Evolutionary conservation across 352 stramenopile species (phyloP).

Genomic region (Globisporangium rhizosaccharum): DNA sequence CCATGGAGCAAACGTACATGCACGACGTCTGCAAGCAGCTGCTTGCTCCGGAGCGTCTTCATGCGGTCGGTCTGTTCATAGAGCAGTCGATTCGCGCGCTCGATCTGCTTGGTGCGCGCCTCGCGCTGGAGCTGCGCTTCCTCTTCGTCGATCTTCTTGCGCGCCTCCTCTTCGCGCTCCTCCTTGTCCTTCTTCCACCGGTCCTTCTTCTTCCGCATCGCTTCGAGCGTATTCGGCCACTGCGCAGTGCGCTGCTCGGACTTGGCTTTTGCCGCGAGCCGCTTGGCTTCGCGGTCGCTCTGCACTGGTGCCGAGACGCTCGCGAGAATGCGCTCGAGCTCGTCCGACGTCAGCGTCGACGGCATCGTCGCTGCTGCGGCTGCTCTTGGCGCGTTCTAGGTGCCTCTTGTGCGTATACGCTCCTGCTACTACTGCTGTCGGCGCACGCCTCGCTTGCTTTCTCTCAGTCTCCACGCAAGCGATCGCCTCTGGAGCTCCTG

Average conservation of each 20-base stretch:
- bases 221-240: conserved; percentile 92
- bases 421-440: neutral
- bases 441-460: neutral
- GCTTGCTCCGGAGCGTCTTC: conserved; percentile 85
- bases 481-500: neutral
- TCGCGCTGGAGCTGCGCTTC: conserved; percentile 72
- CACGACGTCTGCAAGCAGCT: conserved; percentile 83
- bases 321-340: conserved; percentile 63
- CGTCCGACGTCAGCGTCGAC: conserved; percentile 45
- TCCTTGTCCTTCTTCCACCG: conserved; percentile 89
- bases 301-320: conserved; percentile 61
- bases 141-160: conserved; percentile 71
- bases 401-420: neutral
- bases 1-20: conserved; percentile 26
- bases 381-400: neutral
- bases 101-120: conserved; percentile 75
- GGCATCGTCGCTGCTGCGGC: conserved; percentile 12
- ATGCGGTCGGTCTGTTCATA: conserved; percentile 92
- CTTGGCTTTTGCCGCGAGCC: conserved; percentile 60
- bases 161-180: conserved; percentile 69
- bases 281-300: conserved; percentile 64
- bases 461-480: neutral
- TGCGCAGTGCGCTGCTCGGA: conserved; percentile 75
- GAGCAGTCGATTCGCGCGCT: conserved; percentile 75
- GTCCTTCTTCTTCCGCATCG: conserved; percentile 87